A percentile compares a stretch with the other conserved stretches of the same genome.
Evolutionary conservation across 1,284 basidiomycete species (phyloP).

Genomic region (Grifola frondosa): DNA sequence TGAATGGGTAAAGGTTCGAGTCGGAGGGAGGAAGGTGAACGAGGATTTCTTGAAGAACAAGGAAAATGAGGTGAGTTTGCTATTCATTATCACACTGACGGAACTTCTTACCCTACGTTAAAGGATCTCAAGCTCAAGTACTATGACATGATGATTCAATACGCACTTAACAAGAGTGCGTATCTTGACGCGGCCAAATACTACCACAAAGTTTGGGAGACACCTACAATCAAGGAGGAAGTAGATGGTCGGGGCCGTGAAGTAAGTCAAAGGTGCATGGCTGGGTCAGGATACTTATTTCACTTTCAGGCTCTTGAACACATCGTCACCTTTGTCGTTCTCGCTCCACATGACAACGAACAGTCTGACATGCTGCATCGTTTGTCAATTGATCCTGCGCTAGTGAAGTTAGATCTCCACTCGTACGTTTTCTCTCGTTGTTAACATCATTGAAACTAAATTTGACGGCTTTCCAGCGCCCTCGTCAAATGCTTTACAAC

Average conservation of each 20-base stretch:
- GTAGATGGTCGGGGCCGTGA: constrained; percentile 69
- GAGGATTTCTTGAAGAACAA: constrained; percentile 89
- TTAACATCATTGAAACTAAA: constrained; percentile 7
- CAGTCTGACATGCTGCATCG: constrained; percentile 96
- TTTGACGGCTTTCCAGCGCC: constrained; percentile 62
- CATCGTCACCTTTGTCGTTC: constrained; percentile 92
- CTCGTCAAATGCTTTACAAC: constrained; percentile 97
- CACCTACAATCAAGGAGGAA: constrained; percentile 86
- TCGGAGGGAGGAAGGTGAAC: constrained; percentile 94
- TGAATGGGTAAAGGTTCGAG: constrained; percentile 90
- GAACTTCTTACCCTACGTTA: constrained; percentile 3
- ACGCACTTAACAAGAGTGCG: constrained; percentile 80
- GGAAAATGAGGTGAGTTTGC: constrained; percentile 70
- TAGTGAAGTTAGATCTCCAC: constrained; percentile 82
- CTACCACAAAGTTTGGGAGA: constrained; percentile 96
- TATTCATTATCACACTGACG: constrained; percentile 5
- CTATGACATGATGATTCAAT: constrained; percentile 96
- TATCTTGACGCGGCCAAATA: constrained; percentile 96
- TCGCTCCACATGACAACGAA: constrained; percentile 94
- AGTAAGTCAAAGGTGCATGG: constrained; percentile 44
- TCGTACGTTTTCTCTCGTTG: constrained; percentile 55
- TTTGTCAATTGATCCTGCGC: constrained; percentile 74
- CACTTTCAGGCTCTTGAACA: constrained; percentile 78
- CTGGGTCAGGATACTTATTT: constrained; percentile 7
- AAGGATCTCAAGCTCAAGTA: constrained; percentile 96